Conservation (phyloP, 2,329 filamentous ascomycete genomes). For the Arthrobotrys megalospora region DNA sequence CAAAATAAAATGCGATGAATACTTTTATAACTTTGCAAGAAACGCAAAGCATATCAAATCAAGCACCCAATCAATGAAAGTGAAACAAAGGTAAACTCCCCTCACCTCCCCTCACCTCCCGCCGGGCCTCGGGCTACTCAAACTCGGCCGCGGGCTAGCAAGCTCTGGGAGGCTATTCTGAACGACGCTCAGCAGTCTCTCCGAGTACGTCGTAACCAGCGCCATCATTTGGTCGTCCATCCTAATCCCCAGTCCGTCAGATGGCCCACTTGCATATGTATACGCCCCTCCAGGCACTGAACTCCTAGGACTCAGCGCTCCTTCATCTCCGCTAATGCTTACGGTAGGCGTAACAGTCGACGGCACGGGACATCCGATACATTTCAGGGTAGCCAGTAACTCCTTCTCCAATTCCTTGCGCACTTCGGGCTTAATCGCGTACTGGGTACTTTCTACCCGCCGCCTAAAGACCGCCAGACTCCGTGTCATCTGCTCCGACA, state of each 20-base stretch:
- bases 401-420: conserved; percentile 59
- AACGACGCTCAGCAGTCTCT: conserved; percentile 53
- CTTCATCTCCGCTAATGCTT: conserved; percentile 49
- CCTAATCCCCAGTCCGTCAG: conserved; percentile 47
- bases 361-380: conserved; percentile 44
- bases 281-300: conserved; percentile 18
- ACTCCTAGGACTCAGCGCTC: conserved; percentile 34
- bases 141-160: conserved; percentile 45
- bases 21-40: conserved; percentile 16
- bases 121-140: conserved; percentile 21
- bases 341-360: conserved; percentile 29
- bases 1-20: conserved; percentile 13
- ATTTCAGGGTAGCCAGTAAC: conserved; percentile 46
- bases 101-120: conserved; percentile 32
- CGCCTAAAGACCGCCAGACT: conserved; percentile 49
- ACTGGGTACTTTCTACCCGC: conserved; percentile 52
- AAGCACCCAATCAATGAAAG: neutral
- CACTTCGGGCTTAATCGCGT: conserved; percentile 51
- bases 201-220: conserved; percentile 54
- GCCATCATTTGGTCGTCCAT: conserved; percentile 60
- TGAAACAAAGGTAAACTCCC: conserved; percentile 15
- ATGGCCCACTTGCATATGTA: neutral
- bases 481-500: conserved; percentile 56
- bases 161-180: conserved; percentile 51
- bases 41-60: conserved; percentile 21